Evolutionary conservation across 352 stramenopile species (phyloP), one percentile per base, ranked within the genome.

Genomic region (Phytophthora cactorum): DNA sequence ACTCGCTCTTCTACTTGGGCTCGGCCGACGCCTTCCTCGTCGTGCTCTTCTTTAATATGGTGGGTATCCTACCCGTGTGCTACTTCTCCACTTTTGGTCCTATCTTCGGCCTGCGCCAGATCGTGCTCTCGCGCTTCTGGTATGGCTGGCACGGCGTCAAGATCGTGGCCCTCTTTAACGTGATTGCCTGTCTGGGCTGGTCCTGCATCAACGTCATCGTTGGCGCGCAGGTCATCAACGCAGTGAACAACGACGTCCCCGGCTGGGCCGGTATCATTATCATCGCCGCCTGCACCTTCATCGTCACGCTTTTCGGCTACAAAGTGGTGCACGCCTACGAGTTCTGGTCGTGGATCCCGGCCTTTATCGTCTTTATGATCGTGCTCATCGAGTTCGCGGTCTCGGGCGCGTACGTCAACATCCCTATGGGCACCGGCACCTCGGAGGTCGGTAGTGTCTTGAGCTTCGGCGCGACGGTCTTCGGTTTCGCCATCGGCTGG

Each of bases 71-170:
- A n/a, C 75, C 75, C 10, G 72, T 81, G 52, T 75, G 65, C 63
- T 75, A 58, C 72, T 84, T 84, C 62, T 79, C 72, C 49, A 79
- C 72, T 46, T 81, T 84, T 29, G 75, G 75, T 22, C 54, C 72
- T 14, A 61, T 69, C 63, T 84, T 84, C 59, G 75, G 75, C 1
- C 66, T 84, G 59, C 75, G 75, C 10, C 75, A 84, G 67, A 84
- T 84, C 63, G 62, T 84, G n/a, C 52, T 84, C 22, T 84, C 75
- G 51, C 75, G 75, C 46, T 81, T 69, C 72, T 84, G 75, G 75
- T 84, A 77, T 59, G 75, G 75, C 54, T 81, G 52, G 57, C 59
- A 84, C 66, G 75, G 75, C 51, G 70, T 79, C 63, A 77, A 77
- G 56, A 61, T 84, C 70, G 63, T 84, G 25, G 75, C 75, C 10